Evolutionary conservation across 1,139 yeast genomes (phyloP).

Genomic region (Protomyces arabidopsidicola): DNA sequence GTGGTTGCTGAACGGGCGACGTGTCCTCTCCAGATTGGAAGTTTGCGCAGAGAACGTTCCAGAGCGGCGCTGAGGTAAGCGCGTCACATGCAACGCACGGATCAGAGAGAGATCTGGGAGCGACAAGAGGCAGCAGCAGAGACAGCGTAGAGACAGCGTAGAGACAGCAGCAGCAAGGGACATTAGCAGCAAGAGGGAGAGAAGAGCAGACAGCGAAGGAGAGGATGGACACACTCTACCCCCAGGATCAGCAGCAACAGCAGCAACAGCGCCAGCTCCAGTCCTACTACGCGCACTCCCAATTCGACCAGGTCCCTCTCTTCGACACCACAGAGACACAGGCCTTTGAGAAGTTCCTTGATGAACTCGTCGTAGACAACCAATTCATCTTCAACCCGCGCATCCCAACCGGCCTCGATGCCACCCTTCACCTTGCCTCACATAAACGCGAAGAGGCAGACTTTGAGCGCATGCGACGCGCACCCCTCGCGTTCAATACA

Average conservation of each 20-base stretch:
- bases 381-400: slow-evolving; percentile 40
- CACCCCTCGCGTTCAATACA: slow-evolving; percentile 32
- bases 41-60: background rate
- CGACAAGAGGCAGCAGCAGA: no score
- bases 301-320: slow-evolving; percentile 31
- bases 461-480: slow-evolving; percentile 32
- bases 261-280: background rate
- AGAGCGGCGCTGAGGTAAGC: no score
- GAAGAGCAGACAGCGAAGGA: no score
- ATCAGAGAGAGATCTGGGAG: no score
- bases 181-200: no score
- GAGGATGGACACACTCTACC: background rate
- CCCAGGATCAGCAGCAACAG: background rate
- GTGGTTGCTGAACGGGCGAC: background rate
- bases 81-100: no score
- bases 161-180: no score
- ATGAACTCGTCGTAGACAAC: slow-evolving; percentile 42
- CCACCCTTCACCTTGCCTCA: slow-evolving; percentile 32
- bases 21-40: background rate
- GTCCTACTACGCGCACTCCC: background rate
- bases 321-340: slow-evolving; percentile 41
- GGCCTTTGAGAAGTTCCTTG: slow-evolving; percentile 41
- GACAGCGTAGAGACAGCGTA: no score
- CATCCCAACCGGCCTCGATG: slow-evolving; percentile 37
- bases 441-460: slow-evolving; percentile 28